Evolutionary conservation across 306 rosid species (phyloP).

Genomic region (Luffa acutangula): DNA sequence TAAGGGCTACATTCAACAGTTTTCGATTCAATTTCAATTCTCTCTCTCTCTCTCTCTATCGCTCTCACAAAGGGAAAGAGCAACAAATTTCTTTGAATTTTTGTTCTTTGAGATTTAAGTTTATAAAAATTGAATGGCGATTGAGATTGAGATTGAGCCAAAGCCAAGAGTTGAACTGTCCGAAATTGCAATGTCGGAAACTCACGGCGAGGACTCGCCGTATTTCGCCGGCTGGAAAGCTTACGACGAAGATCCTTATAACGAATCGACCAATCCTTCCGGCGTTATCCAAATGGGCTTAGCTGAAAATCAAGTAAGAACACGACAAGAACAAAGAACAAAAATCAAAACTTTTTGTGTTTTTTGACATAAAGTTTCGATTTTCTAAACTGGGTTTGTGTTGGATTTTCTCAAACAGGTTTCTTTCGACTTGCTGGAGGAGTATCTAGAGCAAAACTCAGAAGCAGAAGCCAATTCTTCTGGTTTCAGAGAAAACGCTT

Average conservation of each 20-base stretch:
- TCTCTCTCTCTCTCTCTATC: not conserved
- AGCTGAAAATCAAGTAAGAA: constrained; percentile 89
- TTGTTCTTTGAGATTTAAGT: not conserved
- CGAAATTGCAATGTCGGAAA: constrained; percentile 55
- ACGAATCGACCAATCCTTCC: constrained; percentile 44
- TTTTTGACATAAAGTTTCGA: not conserved
- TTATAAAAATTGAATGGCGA: constrained; percentile 23
- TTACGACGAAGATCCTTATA: constrained; percentile 71
- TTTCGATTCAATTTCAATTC: not conserved
- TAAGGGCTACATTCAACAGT: constrained; percentile 38
- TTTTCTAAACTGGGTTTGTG: not conserved
- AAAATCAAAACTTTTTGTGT: not conserved
- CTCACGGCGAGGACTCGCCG: constrained; percentile 92
- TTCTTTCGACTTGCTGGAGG: constrained; percentile 77
- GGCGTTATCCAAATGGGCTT: constrained; percentile 95
- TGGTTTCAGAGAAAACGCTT: constrained; percentile 74
- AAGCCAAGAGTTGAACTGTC: constrained; percentile 41
- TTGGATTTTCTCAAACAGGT: constrained; percentile 33
- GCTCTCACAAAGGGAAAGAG: not conserved
- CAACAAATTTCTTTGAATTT: not conserved
- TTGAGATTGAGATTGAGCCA: constrained; percentile 39
- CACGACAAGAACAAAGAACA: not conserved
- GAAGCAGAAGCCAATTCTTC: constrained; percentile 34
- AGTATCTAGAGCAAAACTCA: constrained; percentile 48
- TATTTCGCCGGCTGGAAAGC: constrained; percentile 98